Base-by-base conservation (phyloP, 1,139 yeast species). In the Suhomyces terraborum region DNA sequence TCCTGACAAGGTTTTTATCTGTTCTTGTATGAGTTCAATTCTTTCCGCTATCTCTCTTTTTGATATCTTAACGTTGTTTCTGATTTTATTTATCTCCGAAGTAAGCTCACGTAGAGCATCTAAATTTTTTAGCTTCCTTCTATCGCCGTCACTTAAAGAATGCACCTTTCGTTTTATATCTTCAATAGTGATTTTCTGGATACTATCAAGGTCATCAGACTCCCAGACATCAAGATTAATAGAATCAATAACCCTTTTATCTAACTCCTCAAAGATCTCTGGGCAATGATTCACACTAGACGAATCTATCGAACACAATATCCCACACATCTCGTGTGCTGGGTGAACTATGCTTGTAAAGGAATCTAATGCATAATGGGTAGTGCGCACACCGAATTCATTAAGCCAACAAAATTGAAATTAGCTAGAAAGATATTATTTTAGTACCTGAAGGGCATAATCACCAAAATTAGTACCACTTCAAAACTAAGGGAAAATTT, bases 11-110 rank as follows among this genome's bases (percentile, higher is more conserved):
- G 12, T 31, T 4, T 36, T 37, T 13, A 50, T 41, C 29, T 46
- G 36, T 8, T 14, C 23, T 28, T 45, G 37, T 6, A 45, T 39
- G 8, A n/a, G 16, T 13, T 20, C 22, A 4, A 37, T 16, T 18
- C 38, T 35, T 44, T 8, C 41, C 38, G 45, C 9, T 17, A 48
- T 55, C 23, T 54, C 54, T 16, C 50, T 57, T 12, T 32, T 35
- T 5, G 56, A 31, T 4, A 51, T 46, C 42, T 67, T 68, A 3
- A 66, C 58, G 36, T 59, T 61, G 40, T 68, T 69, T 26, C 61
- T 65, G 8, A 66, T 45, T 35, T 52, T 59, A 6, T 51, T 39
- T 18, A 67, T 42, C 18, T 56, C 49, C 10, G 40, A 38, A 42
- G 59, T 56, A 21, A 69, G 51, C 6, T 45, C 48, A 36, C 65